Conservation (phyloP, 2,329 filamentous ascomycete genomes). For the Ceratocystis colombiana region DNA sequence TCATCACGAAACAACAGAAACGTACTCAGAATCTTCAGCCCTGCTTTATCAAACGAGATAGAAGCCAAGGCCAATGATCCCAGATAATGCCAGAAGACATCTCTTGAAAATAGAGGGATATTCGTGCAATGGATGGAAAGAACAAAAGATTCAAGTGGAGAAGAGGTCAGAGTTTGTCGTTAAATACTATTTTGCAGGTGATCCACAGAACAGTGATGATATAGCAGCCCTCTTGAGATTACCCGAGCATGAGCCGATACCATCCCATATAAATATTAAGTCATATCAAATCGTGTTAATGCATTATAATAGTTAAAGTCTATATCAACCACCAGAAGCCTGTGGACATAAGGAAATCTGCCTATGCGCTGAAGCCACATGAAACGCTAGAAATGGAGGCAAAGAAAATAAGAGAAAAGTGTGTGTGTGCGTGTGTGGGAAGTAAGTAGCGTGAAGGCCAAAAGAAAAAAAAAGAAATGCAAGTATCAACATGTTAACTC, state of each 20-base stretch:
- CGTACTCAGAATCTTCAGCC: constrained; percentile 10
- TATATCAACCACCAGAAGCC: constrained; percentile 4
- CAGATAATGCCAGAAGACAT: background rate
- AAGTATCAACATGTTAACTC: background rate
- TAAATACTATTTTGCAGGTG: background rate
- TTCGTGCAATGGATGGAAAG: background rate
- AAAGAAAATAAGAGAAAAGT: background rate
- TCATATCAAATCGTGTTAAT: background rate
- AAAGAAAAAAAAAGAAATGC: background rate
- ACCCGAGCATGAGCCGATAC: constrained; percentile 6
- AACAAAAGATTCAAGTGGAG: too few relatives aligned
- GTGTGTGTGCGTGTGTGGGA: background rate
- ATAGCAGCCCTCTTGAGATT: background rate
- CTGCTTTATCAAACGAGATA: constrained; percentile 7
- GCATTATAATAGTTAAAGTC: constrained; percentile 8
- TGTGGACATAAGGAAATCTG: background rate
- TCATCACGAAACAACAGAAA: constrained; percentile 25
- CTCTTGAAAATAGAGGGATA: background rate
- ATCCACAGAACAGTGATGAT: constrained; percentile 6
- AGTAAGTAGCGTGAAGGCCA: background rate
- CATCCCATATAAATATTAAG: background rate
- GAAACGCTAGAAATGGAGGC: constrained; percentile 2
- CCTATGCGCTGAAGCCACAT: background rate
- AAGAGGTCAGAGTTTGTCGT: background rate
- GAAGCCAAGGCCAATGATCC: constrained; percentile 17